A percentile compares a stretch with the other conserved stretches of the same genome.
Evolutionary conservation across 805 yeast species (phyloP).

Genomic region (Yamadazyma akitaensis): DNA sequence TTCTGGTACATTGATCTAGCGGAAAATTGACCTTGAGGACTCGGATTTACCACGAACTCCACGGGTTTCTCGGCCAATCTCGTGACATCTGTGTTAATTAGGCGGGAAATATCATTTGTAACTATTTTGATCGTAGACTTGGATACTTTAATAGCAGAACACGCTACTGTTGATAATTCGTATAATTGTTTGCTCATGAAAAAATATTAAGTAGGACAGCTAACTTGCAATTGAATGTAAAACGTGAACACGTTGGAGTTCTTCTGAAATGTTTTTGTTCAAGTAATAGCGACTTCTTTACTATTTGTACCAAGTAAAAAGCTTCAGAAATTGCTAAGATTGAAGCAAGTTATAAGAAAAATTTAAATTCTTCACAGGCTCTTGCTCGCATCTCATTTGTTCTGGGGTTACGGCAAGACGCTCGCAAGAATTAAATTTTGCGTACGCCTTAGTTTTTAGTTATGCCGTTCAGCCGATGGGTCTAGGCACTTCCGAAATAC

Average conservation of each 20-base stretch:
- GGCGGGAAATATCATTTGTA: background rate
- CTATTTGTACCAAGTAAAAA: background rate
- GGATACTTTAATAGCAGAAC: conserved; percentile 1
- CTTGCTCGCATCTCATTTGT: background rate
- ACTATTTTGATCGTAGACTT: background rate
- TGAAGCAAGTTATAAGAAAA: background rate
- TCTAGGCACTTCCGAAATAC: background rate
- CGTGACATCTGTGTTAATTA: background rate
- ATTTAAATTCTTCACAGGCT: background rate
- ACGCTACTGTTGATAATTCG: conserved; percentile 4
- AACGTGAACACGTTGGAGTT: too few species aligned
- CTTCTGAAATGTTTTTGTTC: too few species aligned
- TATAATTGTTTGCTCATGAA: conserved; percentile 3
- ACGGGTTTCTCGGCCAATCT: background rate
- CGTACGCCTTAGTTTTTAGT: background rate
- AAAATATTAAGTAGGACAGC: background rate
- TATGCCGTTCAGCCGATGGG: background rate
- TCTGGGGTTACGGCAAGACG: conserved; percentile 1
- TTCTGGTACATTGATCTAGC: conserved; percentile 4
- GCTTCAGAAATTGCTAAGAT: background rate
- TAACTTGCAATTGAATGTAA: background rate
- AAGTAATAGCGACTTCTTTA: background rate
- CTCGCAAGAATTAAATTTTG: background rate
- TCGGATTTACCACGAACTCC: conserved; percentile 6
- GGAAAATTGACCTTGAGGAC: background rate